Evolutionary conservation across 2,329 filamentous ascomycete genomes (phyloP), one percentile per base, ranked within the genome.

Genomic region (Volutella citrinella): DNA sequence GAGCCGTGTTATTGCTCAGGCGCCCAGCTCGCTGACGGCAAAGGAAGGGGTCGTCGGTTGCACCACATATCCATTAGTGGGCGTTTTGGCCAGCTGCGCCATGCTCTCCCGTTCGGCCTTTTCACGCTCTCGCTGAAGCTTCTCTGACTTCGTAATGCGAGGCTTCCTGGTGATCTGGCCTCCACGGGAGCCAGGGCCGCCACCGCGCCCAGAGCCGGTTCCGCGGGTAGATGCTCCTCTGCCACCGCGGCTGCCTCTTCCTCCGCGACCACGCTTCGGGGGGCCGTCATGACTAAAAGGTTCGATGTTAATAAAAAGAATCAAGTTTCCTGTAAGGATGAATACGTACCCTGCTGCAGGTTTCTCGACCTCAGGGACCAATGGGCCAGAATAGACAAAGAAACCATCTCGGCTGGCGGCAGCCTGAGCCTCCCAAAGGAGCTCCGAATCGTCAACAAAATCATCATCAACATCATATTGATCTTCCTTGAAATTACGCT

Each of bases 391-490:
- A 63, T 96, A 98, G 3, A 98, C 93, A 59, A 97, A 98, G 68
- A 97, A 98, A 2, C 93, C 93, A 57, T 97, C 93, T 50, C 91
- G 87, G 48, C 87, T 91, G 28, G 93, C 90, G 5, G 91, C 89
- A 7, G 91, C 91, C 57, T 95, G 87, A 55, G 95, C 88, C 63
- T 97, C 88, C 91, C 91, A 97, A 1, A 94, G 74, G 56, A 96
- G 63, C 60, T 98, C 93, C 2, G 89, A 94, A 57, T 98, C 93
- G 54, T 98, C 93, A 36, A 91, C 80, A 62, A 91, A 91, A 33
- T 84, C 85, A 53, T 90, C 86, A 29, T 86, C 82, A 52, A 85
- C 83, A 55, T 91, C 86, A 52, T 90, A 90, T 51, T 90, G 82
- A 61, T 94, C 84, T 59, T 89, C 80, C 57, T 84, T 82, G 63